phyloP scores from a whole-genome alignment of 2,329 filamentous ascomycete species.

The Talaromyces sp. region DNA sequence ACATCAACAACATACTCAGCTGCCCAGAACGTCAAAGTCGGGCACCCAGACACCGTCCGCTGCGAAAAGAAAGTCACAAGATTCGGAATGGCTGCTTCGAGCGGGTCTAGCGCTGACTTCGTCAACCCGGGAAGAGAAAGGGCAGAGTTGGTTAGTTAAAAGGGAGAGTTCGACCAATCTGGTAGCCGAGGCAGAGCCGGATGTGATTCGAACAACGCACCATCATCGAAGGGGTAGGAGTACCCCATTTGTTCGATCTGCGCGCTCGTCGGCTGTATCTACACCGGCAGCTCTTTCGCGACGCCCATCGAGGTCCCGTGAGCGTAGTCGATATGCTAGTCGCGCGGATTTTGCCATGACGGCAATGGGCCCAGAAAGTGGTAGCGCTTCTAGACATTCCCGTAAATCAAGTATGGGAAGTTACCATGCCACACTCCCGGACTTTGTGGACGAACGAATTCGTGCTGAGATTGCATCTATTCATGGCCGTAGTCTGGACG shows the following conservation, averaged over 20 bases:
- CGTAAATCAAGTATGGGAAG: conserved; percentile 21
- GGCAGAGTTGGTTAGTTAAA: conserved; percentile 59
- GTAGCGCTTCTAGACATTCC: background rate
- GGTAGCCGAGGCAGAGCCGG: conserved; percentile 37
- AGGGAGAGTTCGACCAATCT: conserved; percentile 56
- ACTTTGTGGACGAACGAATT: conserved; percentile 49
- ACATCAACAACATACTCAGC: conserved; percentile 25
- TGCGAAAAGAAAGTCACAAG: conserved; percentile 22
- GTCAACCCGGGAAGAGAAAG: conserved; percentile 58
- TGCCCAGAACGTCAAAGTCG: background rate
- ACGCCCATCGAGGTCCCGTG: conserved; percentile 32
- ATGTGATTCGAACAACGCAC: conserved; percentile 25
- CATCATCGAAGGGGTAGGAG: conserved; percentile 23
- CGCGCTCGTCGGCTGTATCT: conserved; percentile 34
- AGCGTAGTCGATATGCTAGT: conserved; percentile 33
- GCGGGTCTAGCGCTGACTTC: conserved; percentile 56
- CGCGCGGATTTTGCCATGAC: conserved; percentile 38
- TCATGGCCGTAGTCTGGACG: conserved; percentile 21
- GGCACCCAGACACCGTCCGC: conserved; percentile 15
- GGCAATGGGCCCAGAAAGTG: conserved; percentile 19
- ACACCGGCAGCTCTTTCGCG: conserved; percentile 34
- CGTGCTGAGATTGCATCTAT: conserved; percentile 39
- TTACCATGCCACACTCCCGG: conserved; percentile 35
- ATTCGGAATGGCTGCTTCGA: conserved; percentile 59
- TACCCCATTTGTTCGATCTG: conserved; percentile 22